phyloP scores from a whole-genome alignment of 192 early-diverging fungal species.

The Gonapodya prolifera region DNA sequence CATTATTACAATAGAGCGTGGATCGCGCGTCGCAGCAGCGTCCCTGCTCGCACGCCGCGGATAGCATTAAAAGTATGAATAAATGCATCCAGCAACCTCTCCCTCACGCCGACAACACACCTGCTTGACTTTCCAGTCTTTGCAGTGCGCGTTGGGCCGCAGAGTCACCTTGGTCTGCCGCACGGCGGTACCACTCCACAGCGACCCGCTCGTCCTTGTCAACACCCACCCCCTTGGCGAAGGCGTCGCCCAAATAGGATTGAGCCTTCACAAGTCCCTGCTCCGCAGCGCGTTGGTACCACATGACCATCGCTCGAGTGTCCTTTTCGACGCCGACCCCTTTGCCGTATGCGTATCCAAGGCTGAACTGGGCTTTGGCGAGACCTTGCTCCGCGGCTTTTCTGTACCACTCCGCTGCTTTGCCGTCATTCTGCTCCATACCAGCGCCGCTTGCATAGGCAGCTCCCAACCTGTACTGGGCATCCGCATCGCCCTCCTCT shows the following conservation, averaged over 20 bases:
- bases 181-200: constrained; percentile 25
- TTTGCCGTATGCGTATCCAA: constrained; percentile 86
- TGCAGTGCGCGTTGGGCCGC: constrained; percentile 34
- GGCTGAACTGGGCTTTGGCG: constrained; percentile 70
- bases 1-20: no score
- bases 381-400: constrained; percentile 63
- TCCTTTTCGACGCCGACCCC: constrained; percentile 52
- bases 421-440: constrained; percentile 58
- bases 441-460: constrained; percentile 40
- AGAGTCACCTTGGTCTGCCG: constrained; percentile 27
- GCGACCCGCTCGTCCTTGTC: constrained; percentile 25
- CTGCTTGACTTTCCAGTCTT: no score
- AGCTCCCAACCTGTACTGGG: constrained; percentile 66
- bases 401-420: constrained; percentile 68
- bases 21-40: no score
- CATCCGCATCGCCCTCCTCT: constrained; percentile 50
- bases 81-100: no score
- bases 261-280: constrained; percentile 26
- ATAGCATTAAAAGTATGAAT: no score
- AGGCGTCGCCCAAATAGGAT: constrained; percentile 37
- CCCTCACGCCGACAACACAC: no score
- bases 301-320: constrained; percentile 35
- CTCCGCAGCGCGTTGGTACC: constrained; percentile 54
- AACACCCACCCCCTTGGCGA: constrained; percentile 37
- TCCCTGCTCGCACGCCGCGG: no score